Percentiles rank a stretch among this genome's conserved stretches.
Evolutionary conservation across 2,329 filamentous ascomycete species (phyloP).

Genomic region (Penicillium sp.): DNA sequence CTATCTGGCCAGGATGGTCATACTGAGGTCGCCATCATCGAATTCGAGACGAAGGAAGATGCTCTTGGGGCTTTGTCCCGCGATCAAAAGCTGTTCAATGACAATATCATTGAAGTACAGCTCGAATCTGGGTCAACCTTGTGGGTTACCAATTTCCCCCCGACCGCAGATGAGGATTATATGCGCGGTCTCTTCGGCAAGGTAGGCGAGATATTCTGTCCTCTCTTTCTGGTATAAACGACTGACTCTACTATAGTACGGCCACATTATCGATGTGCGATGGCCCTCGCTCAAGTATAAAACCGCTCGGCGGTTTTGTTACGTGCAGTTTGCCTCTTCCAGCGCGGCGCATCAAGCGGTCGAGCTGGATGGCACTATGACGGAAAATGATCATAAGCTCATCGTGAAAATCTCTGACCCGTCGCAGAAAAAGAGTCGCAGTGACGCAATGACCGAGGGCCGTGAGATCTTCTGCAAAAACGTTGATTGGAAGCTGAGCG

Average conservation of each 20-base stretch:
- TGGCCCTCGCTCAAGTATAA: constrained; percentile 91
- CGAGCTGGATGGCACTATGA: constrained; percentile 65
- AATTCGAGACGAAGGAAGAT: constrained; percentile 79
- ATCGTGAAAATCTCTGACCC: constrained; percentile 83
- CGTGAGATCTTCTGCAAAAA: constrained; percentile 79
- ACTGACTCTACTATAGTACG: constrained; percentile 52
- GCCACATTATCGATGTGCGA: constrained; percentile 78
- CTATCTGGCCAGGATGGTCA: constrained; percentile 60
- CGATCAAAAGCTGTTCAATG: constrained; percentile 74
- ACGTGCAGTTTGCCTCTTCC: constrained; percentile 77
- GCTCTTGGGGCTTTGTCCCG: constrained; percentile 76
- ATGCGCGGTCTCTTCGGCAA: constrained; percentile 58
- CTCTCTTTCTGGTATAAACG: not conserved
- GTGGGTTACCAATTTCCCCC: constrained; percentile 86
- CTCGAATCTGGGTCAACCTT: constrained; percentile 76
- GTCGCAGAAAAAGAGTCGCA: constrained; percentile 69
- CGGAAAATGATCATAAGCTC: constrained; percentile 68
- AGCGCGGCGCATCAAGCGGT: constrained; percentile 69
- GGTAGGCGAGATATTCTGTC: constrained; percentile 29
- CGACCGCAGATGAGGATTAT: constrained; percentile 48
- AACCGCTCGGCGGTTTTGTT: constrained; percentile 87
- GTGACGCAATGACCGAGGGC: constrained; percentile 79
- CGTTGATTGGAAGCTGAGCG: constrained; percentile 59
- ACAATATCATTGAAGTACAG: constrained; percentile 68
- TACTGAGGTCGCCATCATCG: constrained; percentile 70